These are phyloP conservation scores for Candida bentonensis DNA, from an alignment of 805 yeast species.

Conservation along the genomic window DNA sequence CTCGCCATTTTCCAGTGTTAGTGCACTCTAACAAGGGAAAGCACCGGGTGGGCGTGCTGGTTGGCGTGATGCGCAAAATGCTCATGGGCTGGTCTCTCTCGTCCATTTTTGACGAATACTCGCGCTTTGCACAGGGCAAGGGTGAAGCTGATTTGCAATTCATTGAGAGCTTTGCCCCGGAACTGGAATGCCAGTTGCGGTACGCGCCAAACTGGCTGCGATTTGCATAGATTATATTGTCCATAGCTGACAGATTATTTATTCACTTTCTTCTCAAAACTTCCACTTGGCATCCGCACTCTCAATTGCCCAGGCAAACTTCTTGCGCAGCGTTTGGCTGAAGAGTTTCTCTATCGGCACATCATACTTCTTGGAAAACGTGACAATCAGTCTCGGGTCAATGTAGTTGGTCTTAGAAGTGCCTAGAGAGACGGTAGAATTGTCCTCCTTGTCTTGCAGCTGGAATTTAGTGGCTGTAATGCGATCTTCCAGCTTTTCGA, in stretches of 20 bases:
- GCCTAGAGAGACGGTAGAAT: constrained; percentile 82
- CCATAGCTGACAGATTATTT: too few species aligned
- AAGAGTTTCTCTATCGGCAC: constrained; percentile 90
- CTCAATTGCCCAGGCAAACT: constrained; percentile 93
- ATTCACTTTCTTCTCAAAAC: constrained; percentile 31
- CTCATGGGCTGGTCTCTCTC: constrained; percentile 89
- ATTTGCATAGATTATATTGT: background rate
- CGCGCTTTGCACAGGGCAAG: constrained; percentile 84
- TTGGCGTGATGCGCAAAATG: constrained; percentile 77
- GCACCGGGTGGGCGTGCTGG: constrained; percentile 85
- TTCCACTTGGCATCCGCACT: constrained; percentile 80
- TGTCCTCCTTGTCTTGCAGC: constrained; percentile 84
- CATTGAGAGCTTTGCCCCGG: constrained; percentile 69
- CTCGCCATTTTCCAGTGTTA: constrained; percentile 69
- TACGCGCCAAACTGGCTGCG: background rate
- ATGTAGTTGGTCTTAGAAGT: constrained; percentile 91
- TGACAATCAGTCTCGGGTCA: constrained; percentile 83
- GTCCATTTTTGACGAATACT: constrained; percentile 88
- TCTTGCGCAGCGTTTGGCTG: constrained; percentile 81
- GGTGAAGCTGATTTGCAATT: constrained; percentile 75
- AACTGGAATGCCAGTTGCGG: constrained; percentile 19
- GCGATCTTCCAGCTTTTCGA: constrained; percentile 59
- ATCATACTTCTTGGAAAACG: constrained; percentile 69
- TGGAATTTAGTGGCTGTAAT: constrained; percentile 56
- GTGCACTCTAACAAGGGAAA: constrained; percentile 96